phyloP scores from a whole-genome alignment of 2,329 filamentous ascomycete species.

The Scedosporium aurantiacum region DNA sequence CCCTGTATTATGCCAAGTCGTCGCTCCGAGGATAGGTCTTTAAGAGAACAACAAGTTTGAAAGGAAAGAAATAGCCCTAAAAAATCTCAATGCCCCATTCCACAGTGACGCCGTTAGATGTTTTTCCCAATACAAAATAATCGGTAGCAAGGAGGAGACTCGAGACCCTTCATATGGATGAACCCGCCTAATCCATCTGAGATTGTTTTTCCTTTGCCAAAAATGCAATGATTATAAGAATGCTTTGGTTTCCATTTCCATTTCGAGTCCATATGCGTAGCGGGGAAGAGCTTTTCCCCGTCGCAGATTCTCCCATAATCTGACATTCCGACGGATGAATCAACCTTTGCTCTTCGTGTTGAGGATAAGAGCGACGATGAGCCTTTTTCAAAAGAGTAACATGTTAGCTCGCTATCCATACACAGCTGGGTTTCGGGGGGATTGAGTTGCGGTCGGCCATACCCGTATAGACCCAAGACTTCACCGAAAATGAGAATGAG shows the following conservation, averaged over 20 bases:
- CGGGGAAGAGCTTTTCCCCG: too few species aligned
- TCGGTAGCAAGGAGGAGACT: neutral
- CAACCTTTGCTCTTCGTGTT: constrained; percentile 72
- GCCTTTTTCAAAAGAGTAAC: constrained; percentile 32
- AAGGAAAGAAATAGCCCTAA: neutral
- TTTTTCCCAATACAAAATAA: neutral
- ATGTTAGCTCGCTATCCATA: neutral
- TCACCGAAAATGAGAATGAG: constrained; percentile 97
- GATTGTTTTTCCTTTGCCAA: too few species aligned
- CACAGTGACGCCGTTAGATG: neutral
- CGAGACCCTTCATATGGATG: too few species aligned
- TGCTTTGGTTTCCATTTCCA: neutral
- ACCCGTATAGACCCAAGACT: constrained; percentile 95
- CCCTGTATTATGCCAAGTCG: neutral
- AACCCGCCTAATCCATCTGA: too few species aligned
- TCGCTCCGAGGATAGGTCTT: neutral
- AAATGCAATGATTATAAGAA: neutral
- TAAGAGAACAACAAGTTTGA: neutral
- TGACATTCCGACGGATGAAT: constrained; percentile 9
- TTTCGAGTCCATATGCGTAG: neutral
- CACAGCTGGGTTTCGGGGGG: too few species aligned
- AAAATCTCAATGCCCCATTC: neutral
- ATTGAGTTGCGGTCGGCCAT: constrained; percentile 23
- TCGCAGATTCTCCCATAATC: too few species aligned
- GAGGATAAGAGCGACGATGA: constrained; percentile 87